These are phyloP conservation scores for Nyssa sinensis DNA, from an alignment of 148 eudicot genomes.

Conservation along the genomic window DNA sequence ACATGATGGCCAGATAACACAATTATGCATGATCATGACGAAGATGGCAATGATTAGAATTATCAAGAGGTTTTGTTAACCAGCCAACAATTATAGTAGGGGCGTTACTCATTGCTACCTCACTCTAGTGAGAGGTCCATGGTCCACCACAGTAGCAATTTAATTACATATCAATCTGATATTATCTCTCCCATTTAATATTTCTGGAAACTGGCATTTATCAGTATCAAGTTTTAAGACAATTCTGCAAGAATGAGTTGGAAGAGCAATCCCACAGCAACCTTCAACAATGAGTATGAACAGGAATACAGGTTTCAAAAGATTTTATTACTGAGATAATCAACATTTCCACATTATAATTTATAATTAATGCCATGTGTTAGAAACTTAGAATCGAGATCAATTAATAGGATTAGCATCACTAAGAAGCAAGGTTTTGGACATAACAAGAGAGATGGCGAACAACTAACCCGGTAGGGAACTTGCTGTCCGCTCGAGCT, in stretches of 20 bases:
- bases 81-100: no score
- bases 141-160: no score
- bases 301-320: not conserved
- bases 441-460: not conserved
- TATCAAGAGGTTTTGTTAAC: no score
- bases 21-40: no score
- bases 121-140: no score
- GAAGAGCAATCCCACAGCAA: not conserved
- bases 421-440: not conserved
- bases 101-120: no score
- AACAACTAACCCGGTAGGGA: conserved; percentile 75
- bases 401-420: not conserved
- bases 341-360: no score
- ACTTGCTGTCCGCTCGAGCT: conserved; percentile 95
- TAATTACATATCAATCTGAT: no score
- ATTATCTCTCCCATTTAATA: no score
- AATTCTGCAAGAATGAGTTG: not conserved
- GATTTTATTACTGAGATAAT: not conserved
- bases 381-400: conserved; percentile 13
- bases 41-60: no score
- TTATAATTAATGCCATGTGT: not conserved
- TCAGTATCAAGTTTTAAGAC: not conserved
- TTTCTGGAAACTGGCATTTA: not conserved
- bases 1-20: no score
- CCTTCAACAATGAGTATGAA: not conserved